Base-by-base conservation (phyloP, 345 rosid species). In the Theobroma cacao region DNA sequence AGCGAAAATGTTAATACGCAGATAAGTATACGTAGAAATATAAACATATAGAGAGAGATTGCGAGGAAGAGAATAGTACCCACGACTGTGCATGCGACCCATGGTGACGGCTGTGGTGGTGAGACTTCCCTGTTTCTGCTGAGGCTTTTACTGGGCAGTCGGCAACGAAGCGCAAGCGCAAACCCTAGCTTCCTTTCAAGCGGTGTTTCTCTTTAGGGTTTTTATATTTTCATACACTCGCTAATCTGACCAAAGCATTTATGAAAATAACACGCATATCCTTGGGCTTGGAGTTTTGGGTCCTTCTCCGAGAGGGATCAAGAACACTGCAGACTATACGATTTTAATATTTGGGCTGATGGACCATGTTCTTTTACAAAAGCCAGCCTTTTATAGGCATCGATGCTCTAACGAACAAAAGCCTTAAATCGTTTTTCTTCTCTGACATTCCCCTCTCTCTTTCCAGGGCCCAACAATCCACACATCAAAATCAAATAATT, bases 11-110 rank as follows among this genome's bases (percentile, higher is more conserved):
- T 45, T 34, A 17, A 20, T 18, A 43, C 18, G 26, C n/a, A 31
- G 38, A 30, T 18, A 31, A 1, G 20, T 1, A 34, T 1, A 30
- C n/a, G n/a, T 5, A 26, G 22, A 69, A 6, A 68, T 18, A 38
- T 10, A 20, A 0, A 14, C 2, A 66, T 17, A 6, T 11, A 17
- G 12, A 41, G 15, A 17, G 20, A 14, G 61, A 10, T 10, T 14
- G 41, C n/a, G 3, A 66, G 31, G 20, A 0, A 28, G 40, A 63
- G 62, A 34, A 7, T 10, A 12, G 7, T 33, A 88, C 91, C 90
- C 91, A 22, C 85, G 75, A 72, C 88, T 85, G 80, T 88, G 91
- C 91, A 88, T 87, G 58, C 91, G 90, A 82, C 91, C 91, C 91
- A 88, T 88, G 84, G 76, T 50, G 82, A 28, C 80, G 76, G 69